Conservation (phyloP, 2,329 filamentous ascomycete species). For the Botrytis fabae region DNA sequence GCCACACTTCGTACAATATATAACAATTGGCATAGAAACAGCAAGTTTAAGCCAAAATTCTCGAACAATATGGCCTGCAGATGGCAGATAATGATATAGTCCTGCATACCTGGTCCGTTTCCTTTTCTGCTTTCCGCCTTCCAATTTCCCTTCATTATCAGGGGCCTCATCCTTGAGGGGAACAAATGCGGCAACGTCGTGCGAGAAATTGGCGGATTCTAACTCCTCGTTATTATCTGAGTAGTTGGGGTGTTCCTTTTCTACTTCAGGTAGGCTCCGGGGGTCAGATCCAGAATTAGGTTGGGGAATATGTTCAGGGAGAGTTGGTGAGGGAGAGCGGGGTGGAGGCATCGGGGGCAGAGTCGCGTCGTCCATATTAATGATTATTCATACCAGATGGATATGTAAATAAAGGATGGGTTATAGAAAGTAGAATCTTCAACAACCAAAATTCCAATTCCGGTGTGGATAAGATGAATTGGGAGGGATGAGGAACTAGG, state of each 20-base stretch:
- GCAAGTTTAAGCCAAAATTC: neutral
- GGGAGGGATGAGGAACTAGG: neutral
- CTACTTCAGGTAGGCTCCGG: neutral
- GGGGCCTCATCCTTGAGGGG: conserved; percentile 32
- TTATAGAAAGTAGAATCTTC: neutral
- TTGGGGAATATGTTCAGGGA: conserved; percentile 17
- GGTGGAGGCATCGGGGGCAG: conserved; percentile 32
- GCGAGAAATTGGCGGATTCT: conserved; percentile 31
- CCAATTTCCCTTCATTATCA: conserved; percentile 41
- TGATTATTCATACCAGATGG: conserved; percentile 16
- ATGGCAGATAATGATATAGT: neutral
- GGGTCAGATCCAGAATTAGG: no score
- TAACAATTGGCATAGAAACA: neutral
- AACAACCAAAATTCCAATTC: neutral
- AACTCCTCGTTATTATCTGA: conserved; percentile 29
- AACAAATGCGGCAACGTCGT: conserved; percentile 27
- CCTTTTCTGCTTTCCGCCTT: conserved; percentile 48
- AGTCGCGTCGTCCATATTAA: conserved; percentile 40
- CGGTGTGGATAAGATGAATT: neutral
- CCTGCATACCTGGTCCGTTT: conserved; percentile 62
- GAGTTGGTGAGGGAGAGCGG: conserved; percentile 33
- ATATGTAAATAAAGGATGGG: neutral
- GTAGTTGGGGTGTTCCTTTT: conserved; percentile 24
- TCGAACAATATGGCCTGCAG: neutral
- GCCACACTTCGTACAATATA: neutral